A percentile compares a stretch with the other conserved stretches of the same genome.
phyloP scores from a whole-genome alignment of 208 protist species.

The Leishmania guyanensis region DNA sequence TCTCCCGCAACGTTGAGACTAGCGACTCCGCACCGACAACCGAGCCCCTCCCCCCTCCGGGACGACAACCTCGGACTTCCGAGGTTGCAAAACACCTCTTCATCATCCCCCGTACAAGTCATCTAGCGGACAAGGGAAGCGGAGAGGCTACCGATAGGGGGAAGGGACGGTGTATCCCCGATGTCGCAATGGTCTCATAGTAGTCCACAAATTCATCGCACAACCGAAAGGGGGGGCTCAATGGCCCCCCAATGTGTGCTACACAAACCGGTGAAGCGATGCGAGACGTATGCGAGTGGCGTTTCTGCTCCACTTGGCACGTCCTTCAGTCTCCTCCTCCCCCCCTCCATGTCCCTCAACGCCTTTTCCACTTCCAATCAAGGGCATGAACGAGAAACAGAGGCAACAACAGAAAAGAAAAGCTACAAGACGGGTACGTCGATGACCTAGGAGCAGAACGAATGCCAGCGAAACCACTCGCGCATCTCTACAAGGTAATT shows the following conservation, averaged over 20 bases:
- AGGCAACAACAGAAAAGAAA: not conserved
- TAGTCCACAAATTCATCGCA: not conserved
- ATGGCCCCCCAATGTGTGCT: not conserved
- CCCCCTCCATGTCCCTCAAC: not conserved
- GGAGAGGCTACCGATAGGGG: not conserved
- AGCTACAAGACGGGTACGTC: not conserved
- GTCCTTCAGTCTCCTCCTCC: not conserved
- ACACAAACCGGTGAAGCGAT: not conserved
- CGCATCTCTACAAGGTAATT: not conserved
- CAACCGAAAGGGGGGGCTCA: not conserved
- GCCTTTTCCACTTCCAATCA: not conserved
- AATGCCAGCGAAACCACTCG: not conserved
- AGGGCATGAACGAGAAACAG: too few species aligned
- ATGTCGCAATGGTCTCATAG: too few species aligned
- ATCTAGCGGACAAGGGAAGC: not conserved
- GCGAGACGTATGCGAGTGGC: not conserved
- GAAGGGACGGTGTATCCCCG: not conserved
- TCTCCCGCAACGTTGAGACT: slow-evolving; percentile 20
- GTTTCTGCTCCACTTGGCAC: not conserved
- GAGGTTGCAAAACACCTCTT: not conserved
- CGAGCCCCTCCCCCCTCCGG: not conserved
- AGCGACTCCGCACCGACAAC: not conserved
- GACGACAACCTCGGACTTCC: not conserved
- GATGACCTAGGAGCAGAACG: not conserved
- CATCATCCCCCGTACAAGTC: not conserved